Conservation (phyloP, 768 basidiomycete species). For the Termitomyces heimii region DNA sequence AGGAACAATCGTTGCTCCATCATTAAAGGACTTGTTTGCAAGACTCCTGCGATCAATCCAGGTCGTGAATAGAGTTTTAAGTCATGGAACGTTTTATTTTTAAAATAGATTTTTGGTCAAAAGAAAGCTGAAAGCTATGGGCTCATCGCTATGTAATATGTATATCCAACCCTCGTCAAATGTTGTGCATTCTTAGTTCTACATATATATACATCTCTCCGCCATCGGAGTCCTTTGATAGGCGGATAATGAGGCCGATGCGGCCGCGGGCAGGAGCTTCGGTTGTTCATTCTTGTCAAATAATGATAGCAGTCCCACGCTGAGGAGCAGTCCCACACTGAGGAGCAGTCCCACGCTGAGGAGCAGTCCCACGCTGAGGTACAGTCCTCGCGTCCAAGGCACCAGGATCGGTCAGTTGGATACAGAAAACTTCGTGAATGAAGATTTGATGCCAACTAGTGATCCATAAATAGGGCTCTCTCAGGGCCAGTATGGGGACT, state of each 20-base stretch:
- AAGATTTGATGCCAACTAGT: not conserved
- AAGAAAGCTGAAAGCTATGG: not conserved
- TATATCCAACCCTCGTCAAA: not conserved
- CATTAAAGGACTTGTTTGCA: not conserved
- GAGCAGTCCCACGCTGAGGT: not conserved
- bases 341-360: not conserved
- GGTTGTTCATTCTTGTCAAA: not conserved
- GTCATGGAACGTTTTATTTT: not conserved
- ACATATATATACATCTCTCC: not conserved
- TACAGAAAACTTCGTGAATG: not conserved
- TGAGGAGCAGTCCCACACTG: not conserved
- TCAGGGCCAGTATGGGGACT: not conserved
- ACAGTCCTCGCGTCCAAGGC: not conserved
- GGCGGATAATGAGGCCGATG: not conserved
- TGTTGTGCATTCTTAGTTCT: not conserved
- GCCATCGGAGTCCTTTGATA: not conserved
- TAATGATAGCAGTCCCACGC: not conserved
- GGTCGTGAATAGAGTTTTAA: not conserved
- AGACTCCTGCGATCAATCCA: not conserved
- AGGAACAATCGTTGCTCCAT: conserved; percentile 2
- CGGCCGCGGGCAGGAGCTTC: not conserved
- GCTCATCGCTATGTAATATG: not conserved
- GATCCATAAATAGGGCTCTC: not conserved
- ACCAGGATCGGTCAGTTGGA: not conserved
- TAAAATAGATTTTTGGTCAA: not conserved